phyloP scores from a whole-genome alignment of 495 filamentous ascomycete genomes.

The Saxophila tyrrhenica region DNA sequence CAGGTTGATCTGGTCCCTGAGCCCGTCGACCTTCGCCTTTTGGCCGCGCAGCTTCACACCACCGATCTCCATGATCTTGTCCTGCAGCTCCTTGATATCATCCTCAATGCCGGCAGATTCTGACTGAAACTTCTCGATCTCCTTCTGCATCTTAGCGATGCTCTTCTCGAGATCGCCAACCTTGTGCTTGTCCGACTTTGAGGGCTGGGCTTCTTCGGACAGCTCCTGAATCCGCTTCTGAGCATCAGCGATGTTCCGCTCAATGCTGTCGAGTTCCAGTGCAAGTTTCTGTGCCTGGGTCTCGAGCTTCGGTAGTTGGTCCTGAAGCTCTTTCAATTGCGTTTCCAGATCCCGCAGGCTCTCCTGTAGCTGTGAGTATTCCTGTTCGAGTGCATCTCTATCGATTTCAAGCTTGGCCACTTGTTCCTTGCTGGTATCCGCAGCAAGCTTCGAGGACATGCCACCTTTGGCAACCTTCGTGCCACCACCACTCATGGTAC shows the following conservation, averaged over 20 bases:
- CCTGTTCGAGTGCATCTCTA: slow-evolving; percentile 69
- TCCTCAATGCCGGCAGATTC: slow-evolving; percentile 79
- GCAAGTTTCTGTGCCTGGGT: slow-evolving; percentile 85
- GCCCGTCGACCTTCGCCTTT: slow-evolving; percentile 83
- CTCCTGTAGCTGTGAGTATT: slow-evolving; percentile 69
- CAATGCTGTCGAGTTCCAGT: slow-evolving; percentile 78
- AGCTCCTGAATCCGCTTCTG: slow-evolving; percentile 76
- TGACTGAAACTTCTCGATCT: slow-evolving; percentile 65
- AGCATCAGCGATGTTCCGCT: slow-evolving; percentile 72
- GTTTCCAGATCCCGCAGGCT: slow-evolving; percentile 66
- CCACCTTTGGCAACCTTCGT: slow-evolving; percentile 73
- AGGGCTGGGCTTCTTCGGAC: slow-evolving; percentile 62
- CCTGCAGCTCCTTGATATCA: slow-evolving; percentile 81
- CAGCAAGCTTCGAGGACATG: slow-evolving; percentile 90
- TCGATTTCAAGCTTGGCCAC: slow-evolving; percentile 76
- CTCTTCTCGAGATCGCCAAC: slow-evolving; percentile 61
- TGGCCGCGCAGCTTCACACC: slow-evolving; percentile 84
- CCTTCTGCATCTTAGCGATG: slow-evolving; percentile 59
- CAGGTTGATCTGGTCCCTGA: slow-evolving; percentile 73
- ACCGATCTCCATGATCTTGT: slow-evolving; percentile 96
- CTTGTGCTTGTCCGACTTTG: slow-evolving; percentile 62
- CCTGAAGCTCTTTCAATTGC: slow-evolving; percentile 58
- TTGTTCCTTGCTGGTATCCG: slow-evolving; percentile 75
- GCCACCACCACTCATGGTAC: slow-evolving; percentile 97
- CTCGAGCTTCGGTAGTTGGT: slow-evolving; percentile 72